Evolutionary conservation across 1,284 basidiomycete genomes (phyloP).

Genomic region (Fomitopsis palustris): DNA sequence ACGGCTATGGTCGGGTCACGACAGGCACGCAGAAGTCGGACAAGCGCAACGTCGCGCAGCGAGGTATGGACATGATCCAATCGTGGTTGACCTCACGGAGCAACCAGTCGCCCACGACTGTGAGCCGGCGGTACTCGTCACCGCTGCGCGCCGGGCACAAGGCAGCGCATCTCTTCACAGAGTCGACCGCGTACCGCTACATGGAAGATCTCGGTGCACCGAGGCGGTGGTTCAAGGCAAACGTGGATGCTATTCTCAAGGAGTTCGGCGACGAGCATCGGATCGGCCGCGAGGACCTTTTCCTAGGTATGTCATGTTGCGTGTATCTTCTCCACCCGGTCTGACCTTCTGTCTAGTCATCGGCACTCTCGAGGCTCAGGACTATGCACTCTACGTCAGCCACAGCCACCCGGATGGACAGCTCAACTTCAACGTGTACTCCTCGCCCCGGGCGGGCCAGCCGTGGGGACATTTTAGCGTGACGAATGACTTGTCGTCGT

Average conservation of each 20-base stretch:
- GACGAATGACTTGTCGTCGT: slow-evolving; percentile 40
- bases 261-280: slow-evolving; percentile 50
- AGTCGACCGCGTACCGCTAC: slow-evolving; percentile 66
- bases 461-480: slow-evolving; percentile 68
- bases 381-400: slow-evolving; percentile 69
- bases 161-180: slow-evolving; percentile 61
- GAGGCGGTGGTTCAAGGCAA: slow-evolving; percentile 68
- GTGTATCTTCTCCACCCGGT: not conserved
- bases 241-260: slow-evolving; percentile 61
- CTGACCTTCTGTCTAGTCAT: slow-evolving; percentile 45
- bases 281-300: slow-evolving; percentile 67
- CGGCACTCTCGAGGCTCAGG: slow-evolving; percentile 62
- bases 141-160: slow-evolving; percentile 62
- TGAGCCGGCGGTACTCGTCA: slow-evolving; percentile 55
- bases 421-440: slow-evolving; percentile 67
- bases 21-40: slow-evolving; percentile 45
- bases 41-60: slow-evolving; percentile 50
- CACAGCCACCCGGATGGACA: slow-evolving; percentile 63
- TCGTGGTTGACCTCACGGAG: slow-evolving; percentile 45
- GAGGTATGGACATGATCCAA: slow-evolving; percentile 53
- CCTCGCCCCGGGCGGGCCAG: slow-evolving; percentile 43
- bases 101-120: slow-evolving; percentile 28
- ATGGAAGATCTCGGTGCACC: slow-evolving; percentile 57
- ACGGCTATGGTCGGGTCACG: slow-evolving; percentile 52
- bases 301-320: slow-evolving; percentile 48